These are phyloP conservation scores for Nothophoma quercina DNA, from an alignment of 2,329 filamentous ascomycete genomes.

Conservation along the genomic window DNA sequence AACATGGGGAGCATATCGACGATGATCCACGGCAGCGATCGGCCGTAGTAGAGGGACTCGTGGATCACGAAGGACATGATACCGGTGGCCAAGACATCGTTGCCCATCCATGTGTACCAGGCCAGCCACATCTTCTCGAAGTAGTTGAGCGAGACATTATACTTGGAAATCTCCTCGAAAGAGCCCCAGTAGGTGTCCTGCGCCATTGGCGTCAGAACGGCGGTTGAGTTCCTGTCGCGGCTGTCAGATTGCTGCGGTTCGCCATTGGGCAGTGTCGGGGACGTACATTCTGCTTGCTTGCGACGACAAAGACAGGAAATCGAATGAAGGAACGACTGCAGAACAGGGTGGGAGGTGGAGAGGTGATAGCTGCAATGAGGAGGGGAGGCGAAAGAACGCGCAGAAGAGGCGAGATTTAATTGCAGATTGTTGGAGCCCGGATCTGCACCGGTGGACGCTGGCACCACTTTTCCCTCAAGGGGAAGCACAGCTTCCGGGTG, in stretches of 20 bases:
- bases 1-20: constrained; percentile 88
- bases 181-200: constrained; percentile 70
- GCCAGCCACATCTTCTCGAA: constrained; percentile 90
- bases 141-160: constrained; percentile 86
- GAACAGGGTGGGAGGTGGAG: constrained; percentile 4
- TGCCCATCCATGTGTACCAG: constrained; percentile 98
- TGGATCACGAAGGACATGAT: constrained; percentile 98
- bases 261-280: constrained; percentile 16
- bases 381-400: constrained; percentile 23
- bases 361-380: constrained; percentile 26
- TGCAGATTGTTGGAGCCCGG: constrained; percentile 34
- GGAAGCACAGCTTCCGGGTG: constrained; percentile 28
- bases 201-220: constrained; percentile 47
- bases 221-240: constrained; percentile 46
- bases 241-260: constrained; percentile 28
- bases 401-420: constrained; percentile 42
- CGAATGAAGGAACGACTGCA: constrained; percentile 27
- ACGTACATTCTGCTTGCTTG: constrained; percentile 36
- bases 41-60: constrained; percentile 93
- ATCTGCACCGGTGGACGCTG: constrained; percentile 26
- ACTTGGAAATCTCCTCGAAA: constrained; percentile 69
- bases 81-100: constrained; percentile 93
- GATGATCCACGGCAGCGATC: constrained; percentile 88
- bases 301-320: constrained; percentile 17
- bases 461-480: constrained; percentile 40